Evolutionary conservation across 768 basidiomycete species (phyloP).

Genomic region (Hypholoma sublateritium): DNA sequence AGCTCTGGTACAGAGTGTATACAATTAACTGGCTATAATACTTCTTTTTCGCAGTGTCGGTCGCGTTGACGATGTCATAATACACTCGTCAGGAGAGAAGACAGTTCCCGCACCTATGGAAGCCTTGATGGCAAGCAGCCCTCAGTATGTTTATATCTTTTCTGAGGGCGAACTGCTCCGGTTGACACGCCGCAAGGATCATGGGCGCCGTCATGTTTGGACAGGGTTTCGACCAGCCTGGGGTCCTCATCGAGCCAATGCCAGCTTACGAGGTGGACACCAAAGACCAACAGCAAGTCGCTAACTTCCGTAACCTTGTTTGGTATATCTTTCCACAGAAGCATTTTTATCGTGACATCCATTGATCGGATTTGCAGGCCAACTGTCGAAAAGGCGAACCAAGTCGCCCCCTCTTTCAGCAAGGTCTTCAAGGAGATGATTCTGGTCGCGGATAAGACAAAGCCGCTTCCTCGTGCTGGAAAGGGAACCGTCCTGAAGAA

Average conservation of each 20-base stretch:
- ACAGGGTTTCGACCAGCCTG: slow-evolving; percentile 28
- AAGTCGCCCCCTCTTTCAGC: slow-evolving; percentile 36
- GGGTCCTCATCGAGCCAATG: slow-evolving; percentile 31
- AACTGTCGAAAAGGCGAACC: slow-evolving; percentile 42
- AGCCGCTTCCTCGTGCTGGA: slow-evolving; percentile 42
- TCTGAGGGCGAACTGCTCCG: not conserved
- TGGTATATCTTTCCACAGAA: slow-evolving; percentile 8
- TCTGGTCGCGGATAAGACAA: slow-evolving; percentile 35
- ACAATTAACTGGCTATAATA: not conserved
- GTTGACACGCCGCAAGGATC: slow-evolving; percentile 17
- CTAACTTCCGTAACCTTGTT: slow-evolving; percentile 30
- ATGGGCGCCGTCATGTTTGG: slow-evolving; percentile 40
- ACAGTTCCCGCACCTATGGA: slow-evolving; percentile 30
- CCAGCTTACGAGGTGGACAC: slow-evolving; percentile 27
- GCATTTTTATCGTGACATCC: not conserved
- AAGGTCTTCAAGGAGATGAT: slow-evolving; percentile 56
- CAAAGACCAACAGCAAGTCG: slow-evolving; percentile 23
- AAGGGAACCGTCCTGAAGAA: slow-evolving; percentile 48
- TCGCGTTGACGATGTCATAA: slow-evolving; percentile 33
- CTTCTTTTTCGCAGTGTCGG: slow-evolving; percentile 29
- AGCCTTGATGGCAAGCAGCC: slow-evolving; percentile 18
- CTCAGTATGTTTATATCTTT: slow-evolving; percentile 13
- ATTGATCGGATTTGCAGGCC: slow-evolving; percentile 16
- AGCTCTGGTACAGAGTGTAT: slow-evolving; percentile 2
- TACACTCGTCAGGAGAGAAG: not conserved